Base-by-base conservation (phyloP, 192 early-diverging fungal genomes). In the Dispira simplex region DNA sequence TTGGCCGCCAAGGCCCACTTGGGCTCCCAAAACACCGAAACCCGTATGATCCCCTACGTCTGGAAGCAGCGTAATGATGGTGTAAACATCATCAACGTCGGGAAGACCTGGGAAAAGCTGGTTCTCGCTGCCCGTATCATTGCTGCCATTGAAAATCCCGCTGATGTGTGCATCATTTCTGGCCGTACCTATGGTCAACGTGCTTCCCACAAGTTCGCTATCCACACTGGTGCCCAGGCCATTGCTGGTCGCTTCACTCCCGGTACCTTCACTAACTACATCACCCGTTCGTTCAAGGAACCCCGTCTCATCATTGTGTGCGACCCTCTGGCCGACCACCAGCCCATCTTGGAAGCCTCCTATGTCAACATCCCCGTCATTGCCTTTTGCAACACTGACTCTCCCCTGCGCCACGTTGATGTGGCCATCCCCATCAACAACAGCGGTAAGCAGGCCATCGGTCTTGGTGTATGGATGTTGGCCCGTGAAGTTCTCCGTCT, bases 321-420 rank as follows among this genome's bases (percentile, higher is more conserved):
- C 65, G 97, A 99, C 83, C 95, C 97, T 69, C 90, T 87, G 71
- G 89, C 93, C 65, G 97, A 99, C 79, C 85, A 90, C 83, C 97
- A 99, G 84, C 90, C 97, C 75, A 89, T 99, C 79, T 81, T 82
- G 79, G 97, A 99, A 82, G 90, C 97, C 62, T 97, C 97, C 66
- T 99, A 99, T 79, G 97, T 99, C 81, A 99, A 99, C 90, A 95
- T 99, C 85, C 97, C 97, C 63, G 93, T 99, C 67, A 99, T 99
- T 75, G 95, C 93, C 66, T 87, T 99, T 72, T 88, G 89, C 75
- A 96, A 99, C 84, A 91, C 93, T 60, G 97, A 99, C 84, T 89
- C 95, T 44, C 84, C 89, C 51, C 85, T 99, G 68, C 79, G 84
- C 76, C 86, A 88, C 79, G 86, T 99, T 68, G 97, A 99, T 78